Evolutionary conservation across 2,329 filamentous ascomycete species (phyloP).

Genomic region (Fusarium ambrosium): DNA sequence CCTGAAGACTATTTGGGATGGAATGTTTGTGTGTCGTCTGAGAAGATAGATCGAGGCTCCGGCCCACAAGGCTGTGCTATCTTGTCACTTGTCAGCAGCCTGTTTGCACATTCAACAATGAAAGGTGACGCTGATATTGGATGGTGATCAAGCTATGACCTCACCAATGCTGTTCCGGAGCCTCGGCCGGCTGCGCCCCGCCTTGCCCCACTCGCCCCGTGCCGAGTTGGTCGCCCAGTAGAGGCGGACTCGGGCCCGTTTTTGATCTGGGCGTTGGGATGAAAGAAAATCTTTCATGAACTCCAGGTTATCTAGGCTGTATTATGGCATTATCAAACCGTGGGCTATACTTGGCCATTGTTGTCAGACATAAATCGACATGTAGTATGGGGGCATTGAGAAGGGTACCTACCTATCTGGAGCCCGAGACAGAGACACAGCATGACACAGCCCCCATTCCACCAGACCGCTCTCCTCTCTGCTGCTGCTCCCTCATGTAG

Average conservation of each 20-base stretch:
- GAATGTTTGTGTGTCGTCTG: constrained; percentile 4
- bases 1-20: not conserved
- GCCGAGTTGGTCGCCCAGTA: constrained; percentile 11
- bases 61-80: not conserved
- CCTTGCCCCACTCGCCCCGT: constrained; percentile 30
- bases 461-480: not conserved
- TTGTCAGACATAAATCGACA: not conserved
- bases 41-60: not conserved
- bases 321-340: not conserved
- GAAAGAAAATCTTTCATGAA: not conserved
- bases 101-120: not conserved
- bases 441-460: constrained; percentile 29
- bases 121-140: constrained; percentile 28
- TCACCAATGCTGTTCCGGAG: constrained; percentile 22
- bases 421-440: not conserved
- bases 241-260: constrained; percentile 17
- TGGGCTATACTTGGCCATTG: not conserved
- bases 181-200: constrained; percentile 35
- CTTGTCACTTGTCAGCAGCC: not conserved
- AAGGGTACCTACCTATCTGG: not conserved
- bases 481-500: constrained; percentile 1
- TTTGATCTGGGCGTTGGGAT: constrained; percentile 16
- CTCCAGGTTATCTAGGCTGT: not conserved
- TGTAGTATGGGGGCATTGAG: not conserved
- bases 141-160: constrained; percentile 32